phyloP scores from a whole-genome alignment of 2,329 filamentous ascomycete species.

The Fonsecaea erecta region DNA sequence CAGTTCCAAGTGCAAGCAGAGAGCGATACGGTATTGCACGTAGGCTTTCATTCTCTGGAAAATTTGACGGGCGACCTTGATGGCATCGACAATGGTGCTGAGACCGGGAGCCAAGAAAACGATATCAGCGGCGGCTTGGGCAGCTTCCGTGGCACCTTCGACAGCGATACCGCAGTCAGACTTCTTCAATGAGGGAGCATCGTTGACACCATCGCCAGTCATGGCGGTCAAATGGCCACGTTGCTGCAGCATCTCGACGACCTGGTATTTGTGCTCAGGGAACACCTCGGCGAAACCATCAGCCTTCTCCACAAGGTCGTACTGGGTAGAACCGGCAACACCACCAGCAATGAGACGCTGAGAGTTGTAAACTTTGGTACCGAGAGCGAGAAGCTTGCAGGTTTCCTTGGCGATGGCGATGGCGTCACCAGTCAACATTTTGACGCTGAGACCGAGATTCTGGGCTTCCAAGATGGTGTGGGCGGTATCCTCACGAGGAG shows the following conservation, averaged over 20 bases:
- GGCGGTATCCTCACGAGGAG: constrained; percentile 76
- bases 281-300: constrained; percentile 76
- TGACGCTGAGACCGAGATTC: constrained; percentile 75
- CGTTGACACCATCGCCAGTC: constrained; percentile 78
- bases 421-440: constrained; percentile 82
- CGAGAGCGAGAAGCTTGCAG: constrained; percentile 79
- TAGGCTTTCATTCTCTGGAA: constrained; percentile 81
- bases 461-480: constrained; percentile 78
- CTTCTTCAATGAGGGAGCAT: constrained; percentile 74
- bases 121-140: constrained; percentile 73
- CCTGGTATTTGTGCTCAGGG: constrained; percentile 76
- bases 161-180: constrained; percentile 75
- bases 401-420: constrained; percentile 81
- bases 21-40: constrained; percentile 76
- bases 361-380: constrained; percentile 81
- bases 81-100: constrained; percentile 71
- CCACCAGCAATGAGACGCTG: constrained; percentile 77
- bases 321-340: constrained; percentile 72
- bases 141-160: constrained; percentile 72
- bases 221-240: constrained; percentile 74
- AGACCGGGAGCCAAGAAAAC: constrained; percentile 76
- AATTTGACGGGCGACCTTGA: constrained; percentile 75
- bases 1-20: constrained; percentile 74
- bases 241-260: constrained; percentile 76
- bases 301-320: constrained; percentile 76